phyloP scores from a whole-genome alignment of 257 asterid species.

The Knoxia roxburghii region DNA sequence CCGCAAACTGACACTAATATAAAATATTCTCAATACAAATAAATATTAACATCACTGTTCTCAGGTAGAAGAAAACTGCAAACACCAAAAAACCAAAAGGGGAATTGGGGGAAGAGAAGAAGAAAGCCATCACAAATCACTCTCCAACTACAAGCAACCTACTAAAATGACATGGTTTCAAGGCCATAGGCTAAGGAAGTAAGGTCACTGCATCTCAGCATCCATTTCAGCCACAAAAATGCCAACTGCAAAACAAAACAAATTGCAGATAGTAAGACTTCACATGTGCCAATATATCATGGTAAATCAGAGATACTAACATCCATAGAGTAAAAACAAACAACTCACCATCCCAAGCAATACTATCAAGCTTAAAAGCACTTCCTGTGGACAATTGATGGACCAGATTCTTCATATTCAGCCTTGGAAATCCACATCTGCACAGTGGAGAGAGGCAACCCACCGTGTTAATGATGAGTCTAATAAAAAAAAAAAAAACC shows the following conservation, averaged over 20 bases:
- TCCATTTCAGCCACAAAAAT: conserved; percentile 19
- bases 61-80: conserved; percentile 20
- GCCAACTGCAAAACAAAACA: conserved; percentile 16
- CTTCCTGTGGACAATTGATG: conserved; percentile 49
- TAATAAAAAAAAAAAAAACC: not conserved
- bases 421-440: conserved; percentile 55
- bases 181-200: conserved; percentile 10
- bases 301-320: too few relatives aligned
- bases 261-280: conserved; percentile 14
- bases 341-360: conserved; percentile 20
- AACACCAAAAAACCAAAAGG: conserved; percentile 14
- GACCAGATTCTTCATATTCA: conserved; percentile 47
- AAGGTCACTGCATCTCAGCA: conserved; percentile 20
- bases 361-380: conserved; percentile 36
- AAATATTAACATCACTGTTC: conserved; percentile 32
- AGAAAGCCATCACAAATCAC: conserved; percentile 25
- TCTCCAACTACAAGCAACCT: conserved; percentile 31
- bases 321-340: not conserved
- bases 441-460: not conserved
- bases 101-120: conserved; percentile 8
- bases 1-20: conserved; percentile 28
- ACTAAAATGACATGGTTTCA: conserved; percentile 18
- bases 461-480: not conserved
- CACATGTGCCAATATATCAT: too few relatives aligned
- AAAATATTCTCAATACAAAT: conserved; percentile 25